Evolutionary conservation across 108 stramenopile genomes (phyloP).

Genomic region (Skeletonema tropicum): DNA sequence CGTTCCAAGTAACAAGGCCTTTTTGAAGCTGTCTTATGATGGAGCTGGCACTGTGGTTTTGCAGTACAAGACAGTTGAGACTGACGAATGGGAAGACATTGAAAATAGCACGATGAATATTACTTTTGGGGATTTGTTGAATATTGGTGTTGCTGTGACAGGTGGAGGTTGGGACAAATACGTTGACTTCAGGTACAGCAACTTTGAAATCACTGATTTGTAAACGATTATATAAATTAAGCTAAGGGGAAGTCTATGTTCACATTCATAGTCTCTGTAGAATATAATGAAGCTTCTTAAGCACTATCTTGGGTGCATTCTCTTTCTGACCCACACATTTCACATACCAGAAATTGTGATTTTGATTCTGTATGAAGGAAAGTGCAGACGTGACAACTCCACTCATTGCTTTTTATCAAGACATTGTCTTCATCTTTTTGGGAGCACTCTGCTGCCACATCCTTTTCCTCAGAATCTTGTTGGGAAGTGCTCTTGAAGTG

Average conservation of each 20-base stretch:
- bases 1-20: not conserved
- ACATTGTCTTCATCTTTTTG: not conserved
- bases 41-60: not conserved
- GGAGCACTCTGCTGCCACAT: not conserved
- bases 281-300: not conserved
- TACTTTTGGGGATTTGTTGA: not conserved
- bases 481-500: not conserved
- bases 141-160: not conserved
- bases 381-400: conserved; percentile 31
- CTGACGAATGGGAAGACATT: not conserved
- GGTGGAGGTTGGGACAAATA: not conserved
- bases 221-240: not conserved
- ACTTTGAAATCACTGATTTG: conserved; percentile 4
- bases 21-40: not conserved
- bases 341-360: conserved; percentile 28
- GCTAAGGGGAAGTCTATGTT: not conserved
- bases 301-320: not conserved
- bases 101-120: not conserved
- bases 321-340: conserved; percentile 35
- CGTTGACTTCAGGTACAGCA: conserved; percentile 3
- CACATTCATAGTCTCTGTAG: not conserved
- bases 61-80: not conserved
- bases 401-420: conserved; percentile 3
- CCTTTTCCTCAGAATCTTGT: not conserved
- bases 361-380: conserved; percentile 21